A percentile compares a stretch with the other conserved stretches of the same genome.
Conservation (phyloP, 2,329 filamentous ascomycete species). For the Trichoderma harzianum region DNA sequence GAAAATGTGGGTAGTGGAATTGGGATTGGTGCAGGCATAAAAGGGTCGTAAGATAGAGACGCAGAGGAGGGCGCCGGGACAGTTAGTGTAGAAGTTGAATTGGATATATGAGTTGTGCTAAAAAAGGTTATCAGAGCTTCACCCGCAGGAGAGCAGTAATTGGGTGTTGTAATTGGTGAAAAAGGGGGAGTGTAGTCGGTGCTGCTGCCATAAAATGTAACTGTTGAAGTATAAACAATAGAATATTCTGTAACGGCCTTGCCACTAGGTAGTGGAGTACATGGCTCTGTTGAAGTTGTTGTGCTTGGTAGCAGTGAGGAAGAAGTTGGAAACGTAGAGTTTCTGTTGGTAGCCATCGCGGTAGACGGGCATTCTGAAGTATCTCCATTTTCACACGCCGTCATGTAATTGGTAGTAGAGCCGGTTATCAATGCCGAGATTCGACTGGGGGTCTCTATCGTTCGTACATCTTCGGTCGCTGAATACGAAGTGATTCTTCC, state of each 20-base stretch:
- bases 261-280: slow-evolving; percentile 30
- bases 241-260: slow-evolving; percentile 40
- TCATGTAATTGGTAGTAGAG: background rate
- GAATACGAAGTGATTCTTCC: background rate
- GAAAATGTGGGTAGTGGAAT: background rate
- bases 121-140: slow-evolving; percentile 2
- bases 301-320: slow-evolving; percentile 9
- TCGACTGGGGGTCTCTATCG: background rate
- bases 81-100: slow-evolving; percentile 9
- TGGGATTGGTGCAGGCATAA: background rate
- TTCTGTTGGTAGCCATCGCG: background rate
- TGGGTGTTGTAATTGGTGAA: slow-evolving; percentile 38
- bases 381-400: background rate
- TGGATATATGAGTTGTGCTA: slow-evolving; percentile 5
- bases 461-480: background rate
- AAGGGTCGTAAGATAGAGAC: background rate
- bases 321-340: background rate
- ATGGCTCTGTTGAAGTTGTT: slow-evolving; percentile 27
- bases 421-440: background rate
- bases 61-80: background rate
- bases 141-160: slow-evolving; percentile 32
- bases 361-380: background rate
- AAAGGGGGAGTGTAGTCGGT: slow-evolving; percentile 47
- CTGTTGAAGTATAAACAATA: slow-evolving; percentile 48
- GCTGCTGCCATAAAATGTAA: slow-evolving; percentile 46